Base-by-base conservation (phyloP, 306 rosid species). In the Medicago lupulina region DNA sequence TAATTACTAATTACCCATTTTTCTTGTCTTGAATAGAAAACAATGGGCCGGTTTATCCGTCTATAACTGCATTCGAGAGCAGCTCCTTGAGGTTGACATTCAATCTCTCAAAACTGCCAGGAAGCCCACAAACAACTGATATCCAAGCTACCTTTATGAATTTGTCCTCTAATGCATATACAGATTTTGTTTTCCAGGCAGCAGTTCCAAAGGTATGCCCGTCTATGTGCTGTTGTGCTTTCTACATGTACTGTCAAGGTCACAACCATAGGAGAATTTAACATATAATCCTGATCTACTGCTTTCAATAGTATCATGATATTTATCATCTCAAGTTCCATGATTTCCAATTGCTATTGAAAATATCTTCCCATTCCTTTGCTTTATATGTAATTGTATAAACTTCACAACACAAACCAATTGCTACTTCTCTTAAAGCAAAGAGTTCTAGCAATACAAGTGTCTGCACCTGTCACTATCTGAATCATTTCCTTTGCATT, bases 131-230 rank as follows among this genome's bases (percentile, higher is more conserved):
- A 83, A 85, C 89, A 58, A 90, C 97, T 59, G 19, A 67, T 61
- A 84, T 95, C 19, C 83, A 87, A 81, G 98, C 99, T 64, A 84
- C 90, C 28, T 89, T 92, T 79, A 82, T 78, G 8, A 95, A 95
- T 85, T 86, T 92, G 85, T 84, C 98, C 17, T 55, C 91, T 31
- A 85, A 71, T 79, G 65, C 73, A 73, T 90, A 81, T 63, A 58
- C 98, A 62, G 92, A 89, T 85, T 95, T 95, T 80, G 84, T 95
- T 86, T 95, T 95, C 84, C 99, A 92, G 86, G 98, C 99, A 23
- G 99, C 99, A 49, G 98, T 95, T 85, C 99, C 99, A 2, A 96
- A 96, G 99, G 99, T 92, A 89, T 34, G 70, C 69, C 53, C 34
- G 73, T 54, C 61, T 61, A 21, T 14, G 13, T 70, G 74, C 54